These are phyloP conservation scores for Volvox africanus DNA, from an alignment of 139 green algal genomes.

Conservation along the genomic window DNA sequence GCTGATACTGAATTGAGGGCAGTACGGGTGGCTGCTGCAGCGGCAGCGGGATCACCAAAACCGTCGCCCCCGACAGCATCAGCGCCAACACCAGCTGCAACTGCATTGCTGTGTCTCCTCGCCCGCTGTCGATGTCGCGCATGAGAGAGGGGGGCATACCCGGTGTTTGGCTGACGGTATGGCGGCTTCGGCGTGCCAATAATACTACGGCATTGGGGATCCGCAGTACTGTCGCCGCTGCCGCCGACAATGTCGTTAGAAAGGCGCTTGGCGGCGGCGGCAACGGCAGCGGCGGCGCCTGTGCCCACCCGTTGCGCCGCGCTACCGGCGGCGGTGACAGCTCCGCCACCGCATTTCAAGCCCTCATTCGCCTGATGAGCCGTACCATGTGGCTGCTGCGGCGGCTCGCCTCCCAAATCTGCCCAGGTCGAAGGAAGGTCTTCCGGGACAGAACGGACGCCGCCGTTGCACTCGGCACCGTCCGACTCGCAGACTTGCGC, in stretches of 20 bases:
- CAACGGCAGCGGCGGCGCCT: neutral
- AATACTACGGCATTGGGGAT: no score
- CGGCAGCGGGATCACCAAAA: neutral
- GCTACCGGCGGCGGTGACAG: neutral
- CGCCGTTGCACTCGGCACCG: no score
- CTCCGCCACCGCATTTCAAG: neutral
- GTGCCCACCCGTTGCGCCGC: neutral
- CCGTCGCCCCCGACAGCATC: neutral
- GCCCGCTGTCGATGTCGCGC: neutral
- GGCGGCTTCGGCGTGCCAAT: neutral
- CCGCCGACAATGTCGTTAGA: neutral
- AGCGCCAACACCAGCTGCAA: neutral
- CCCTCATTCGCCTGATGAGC: no score
- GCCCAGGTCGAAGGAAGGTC: no score
- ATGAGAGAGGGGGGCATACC: slow-evolving; percentile 27
- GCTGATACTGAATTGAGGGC: no score
- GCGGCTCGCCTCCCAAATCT: no score
- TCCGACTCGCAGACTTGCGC: no score
- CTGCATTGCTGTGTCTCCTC: neutral
- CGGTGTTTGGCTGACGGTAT: slow-evolving; percentile 37
- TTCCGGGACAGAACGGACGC: no score
- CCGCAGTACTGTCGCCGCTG: neutral
- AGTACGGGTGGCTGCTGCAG: neutral
- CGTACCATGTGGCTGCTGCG: no score
- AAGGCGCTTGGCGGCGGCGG: neutral